Percentiles rank a stretch among this genome's conserved stretches.
Conservation (phyloP, 2,329 filamentous ascomycete species). For the Hypoxylon sp. region DNA sequence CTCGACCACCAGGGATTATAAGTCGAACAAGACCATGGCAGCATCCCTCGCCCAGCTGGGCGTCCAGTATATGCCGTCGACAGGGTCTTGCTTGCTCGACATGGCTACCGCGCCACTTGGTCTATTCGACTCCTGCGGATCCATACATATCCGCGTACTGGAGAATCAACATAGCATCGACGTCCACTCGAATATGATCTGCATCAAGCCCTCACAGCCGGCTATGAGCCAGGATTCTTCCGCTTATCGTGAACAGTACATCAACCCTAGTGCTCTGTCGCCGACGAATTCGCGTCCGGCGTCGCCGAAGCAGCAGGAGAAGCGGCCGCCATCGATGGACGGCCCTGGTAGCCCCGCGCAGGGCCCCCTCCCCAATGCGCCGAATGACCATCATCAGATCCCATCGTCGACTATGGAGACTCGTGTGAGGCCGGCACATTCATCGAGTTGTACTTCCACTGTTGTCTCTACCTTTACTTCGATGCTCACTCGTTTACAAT, state of each 20-base stretch:
- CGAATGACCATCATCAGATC: background rate
- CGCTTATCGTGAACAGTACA: slow-evolving; percentile 29
- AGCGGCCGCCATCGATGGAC: slow-evolving; percentile 5
- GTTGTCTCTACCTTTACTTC: slow-evolving; percentile 18
- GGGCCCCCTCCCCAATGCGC: background rate
- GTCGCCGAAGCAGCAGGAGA: slow-evolving; percentile 23
- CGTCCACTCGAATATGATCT: slow-evolving; percentile 46
- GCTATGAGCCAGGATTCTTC: background rate
- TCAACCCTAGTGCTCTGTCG: slow-evolving; percentile 15
- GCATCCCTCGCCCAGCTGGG: slow-evolving; percentile 41
- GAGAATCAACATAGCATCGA: slow-evolving; percentile 43
- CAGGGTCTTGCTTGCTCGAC: slow-evolving; percentile 50
- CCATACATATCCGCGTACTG: slow-evolving; percentile 49
- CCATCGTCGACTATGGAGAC: slow-evolving; percentile 13
- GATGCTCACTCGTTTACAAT: slow-evolving; percentile 10
- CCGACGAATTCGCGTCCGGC: slow-evolving; percentile 20
- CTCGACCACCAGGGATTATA: background rate
- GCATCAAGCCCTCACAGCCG: slow-evolving; percentile 47
- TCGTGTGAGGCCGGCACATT: slow-evolving; percentile 17
- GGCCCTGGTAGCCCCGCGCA: background rate
- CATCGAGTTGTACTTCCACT: slow-evolving; percentile 10
- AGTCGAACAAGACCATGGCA: slow-evolving; percentile 13
- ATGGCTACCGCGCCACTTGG: slow-evolving; percentile 43
- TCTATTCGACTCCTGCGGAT: slow-evolving; percentile 46
- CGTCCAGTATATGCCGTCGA: slow-evolving; percentile 43